Conservation (phyloP, 2,329 filamentous ascomycete genomes). For the Knoxdaviesia proteae region DNA sequence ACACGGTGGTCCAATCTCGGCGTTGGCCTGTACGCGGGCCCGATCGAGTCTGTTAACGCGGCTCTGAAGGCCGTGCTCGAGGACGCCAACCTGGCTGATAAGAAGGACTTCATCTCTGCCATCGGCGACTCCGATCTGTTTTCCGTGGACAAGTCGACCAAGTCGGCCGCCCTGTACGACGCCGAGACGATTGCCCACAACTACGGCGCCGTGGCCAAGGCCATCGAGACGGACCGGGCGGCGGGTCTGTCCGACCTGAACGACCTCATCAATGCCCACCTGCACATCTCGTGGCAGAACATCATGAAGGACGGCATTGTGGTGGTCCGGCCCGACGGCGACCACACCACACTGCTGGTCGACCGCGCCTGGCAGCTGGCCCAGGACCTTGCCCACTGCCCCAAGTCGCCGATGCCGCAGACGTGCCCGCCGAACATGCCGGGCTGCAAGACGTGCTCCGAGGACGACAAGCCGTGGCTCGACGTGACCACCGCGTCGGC, state of each 20-base stretch:
- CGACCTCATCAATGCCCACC: constrained; percentile 60
- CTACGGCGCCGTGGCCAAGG: constrained; percentile 47
- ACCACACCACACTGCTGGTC: constrained; percentile 54
- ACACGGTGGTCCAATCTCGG: constrained; percentile 55
- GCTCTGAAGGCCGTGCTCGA: constrained; percentile 40
- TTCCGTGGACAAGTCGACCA: constrained; percentile 39
- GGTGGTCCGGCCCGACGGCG: constrained; percentile 58
- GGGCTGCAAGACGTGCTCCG: constrained; percentile 53
- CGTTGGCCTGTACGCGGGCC: constrained; percentile 52
- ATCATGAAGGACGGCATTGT: constrained; percentile 56
- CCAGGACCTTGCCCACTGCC: constrained; percentile 53
- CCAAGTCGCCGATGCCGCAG: constrained; percentile 47
- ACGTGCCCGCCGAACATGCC: constrained; percentile 69
- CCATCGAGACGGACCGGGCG: constrained; percentile 32
- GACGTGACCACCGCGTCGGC: constrained; percentile 43
- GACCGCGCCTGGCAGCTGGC: constrained; percentile 53
- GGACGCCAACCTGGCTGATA: constrained; percentile 29
- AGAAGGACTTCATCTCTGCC: constrained; percentile 42
- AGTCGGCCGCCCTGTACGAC: constrained; percentile 61
- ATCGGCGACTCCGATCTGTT: constrained; percentile 36
- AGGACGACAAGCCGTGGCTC: constrained; percentile 32
- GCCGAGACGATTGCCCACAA: constrained; percentile 35
- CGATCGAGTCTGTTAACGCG: constrained; percentile 39
- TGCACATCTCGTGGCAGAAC: constrained; percentile 72
- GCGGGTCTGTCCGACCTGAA: constrained; percentile 46